phyloP scores from a whole-genome alignment of 179 eudicot species.

The Beta corolliflora region DNA sequence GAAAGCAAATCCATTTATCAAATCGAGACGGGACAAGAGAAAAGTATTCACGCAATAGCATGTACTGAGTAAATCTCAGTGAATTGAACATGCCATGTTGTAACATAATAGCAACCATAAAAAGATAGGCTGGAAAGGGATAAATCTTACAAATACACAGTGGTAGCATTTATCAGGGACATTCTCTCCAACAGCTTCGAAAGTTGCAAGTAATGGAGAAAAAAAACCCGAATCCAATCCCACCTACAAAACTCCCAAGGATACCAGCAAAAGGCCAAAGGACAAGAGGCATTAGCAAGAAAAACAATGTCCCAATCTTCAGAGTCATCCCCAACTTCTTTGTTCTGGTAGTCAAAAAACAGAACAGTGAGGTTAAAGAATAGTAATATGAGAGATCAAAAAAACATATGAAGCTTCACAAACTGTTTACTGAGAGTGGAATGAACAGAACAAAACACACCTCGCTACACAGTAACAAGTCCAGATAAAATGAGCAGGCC shows the following conservation, averaged over 20 bases:
- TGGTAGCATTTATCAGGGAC: conserved; percentile 53
- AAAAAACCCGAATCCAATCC: conserved; percentile 69
- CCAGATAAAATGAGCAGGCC: conserved; percentile 92
- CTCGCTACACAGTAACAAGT: conserved; percentile 75
- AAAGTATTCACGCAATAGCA: neutral
- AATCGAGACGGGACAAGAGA: neutral
- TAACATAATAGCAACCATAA: too few relatives aligned
- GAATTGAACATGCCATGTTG: neutral
- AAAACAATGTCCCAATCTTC: conserved; percentile 50
- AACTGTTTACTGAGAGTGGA: neutral
- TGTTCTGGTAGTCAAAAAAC: conserved; percentile 44
- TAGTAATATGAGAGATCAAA: neutral
- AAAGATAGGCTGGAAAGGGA: neutral
- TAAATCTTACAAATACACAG: conserved; percentile 61
- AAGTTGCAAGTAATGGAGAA: conserved; percentile 81
- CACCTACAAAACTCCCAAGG: conserved; percentile 66
- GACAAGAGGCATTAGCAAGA: conserved; percentile 60
- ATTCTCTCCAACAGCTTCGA: conserved; percentile 73
- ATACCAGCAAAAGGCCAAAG: conserved; percentile 70
- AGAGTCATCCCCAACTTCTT: conserved; percentile 70
- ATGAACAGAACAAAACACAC: conserved; percentile 35
- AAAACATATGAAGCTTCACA: neutral
- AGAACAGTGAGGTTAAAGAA: neutral
- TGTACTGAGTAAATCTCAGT: neutral
- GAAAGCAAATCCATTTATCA: too few relatives aligned